Percentiles rank a stretch among this genome's conserved stretches.
phyloP scores from a whole-genome alignment of 495 filamentous ascomycete genomes.

The Tuber brumale region DNA sequence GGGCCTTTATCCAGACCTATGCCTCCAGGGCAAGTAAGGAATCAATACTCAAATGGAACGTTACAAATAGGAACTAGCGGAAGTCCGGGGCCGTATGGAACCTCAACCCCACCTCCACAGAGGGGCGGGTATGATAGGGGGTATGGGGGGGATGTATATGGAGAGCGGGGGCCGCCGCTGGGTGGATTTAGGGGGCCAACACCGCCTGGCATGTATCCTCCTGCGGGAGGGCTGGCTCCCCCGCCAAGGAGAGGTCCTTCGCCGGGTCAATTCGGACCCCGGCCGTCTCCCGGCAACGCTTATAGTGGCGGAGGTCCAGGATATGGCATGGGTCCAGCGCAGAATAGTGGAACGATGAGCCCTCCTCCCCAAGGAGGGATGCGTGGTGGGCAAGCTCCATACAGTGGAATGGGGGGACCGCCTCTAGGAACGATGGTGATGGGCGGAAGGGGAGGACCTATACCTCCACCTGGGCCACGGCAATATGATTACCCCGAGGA shows the following conservation, averaged over 20 bases:
- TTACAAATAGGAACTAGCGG: constrained; percentile 16
- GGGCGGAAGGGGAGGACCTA: constrained; percentile 19
- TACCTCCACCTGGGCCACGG: constrained; percentile 18
- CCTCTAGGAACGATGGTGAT: constrained; percentile 20
- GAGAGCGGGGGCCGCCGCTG: constrained; percentile 10
- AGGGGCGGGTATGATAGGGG: neutral
- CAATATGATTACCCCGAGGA: constrained; percentile 29
- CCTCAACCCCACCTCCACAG: constrained; percentile 21
- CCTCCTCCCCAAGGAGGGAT: neutral
- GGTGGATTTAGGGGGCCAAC: constrained; percentile 12
- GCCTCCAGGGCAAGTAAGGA: constrained; percentile 31
- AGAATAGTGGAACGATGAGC: neutral
- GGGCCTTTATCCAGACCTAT: constrained; percentile 33
- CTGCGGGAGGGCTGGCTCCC: constrained; percentile 26
- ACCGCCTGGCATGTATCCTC: constrained; percentile 24
- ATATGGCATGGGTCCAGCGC: constrained; percentile 11
- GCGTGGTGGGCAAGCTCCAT: constrained; percentile 4
- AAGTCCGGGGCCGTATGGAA: constrained; percentile 26
- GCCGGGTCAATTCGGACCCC: constrained; percentile 28
- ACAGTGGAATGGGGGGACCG: constrained; percentile 9
- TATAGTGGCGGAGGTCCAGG: constrained; percentile 26
- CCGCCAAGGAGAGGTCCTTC: constrained; percentile 29
- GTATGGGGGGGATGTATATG: neutral
- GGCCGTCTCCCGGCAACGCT: constrained; percentile 22
- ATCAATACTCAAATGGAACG: constrained; percentile 27